Conservation (phyloP, 108 stramenopile species). For the Nitzschia sp. region DNA sequence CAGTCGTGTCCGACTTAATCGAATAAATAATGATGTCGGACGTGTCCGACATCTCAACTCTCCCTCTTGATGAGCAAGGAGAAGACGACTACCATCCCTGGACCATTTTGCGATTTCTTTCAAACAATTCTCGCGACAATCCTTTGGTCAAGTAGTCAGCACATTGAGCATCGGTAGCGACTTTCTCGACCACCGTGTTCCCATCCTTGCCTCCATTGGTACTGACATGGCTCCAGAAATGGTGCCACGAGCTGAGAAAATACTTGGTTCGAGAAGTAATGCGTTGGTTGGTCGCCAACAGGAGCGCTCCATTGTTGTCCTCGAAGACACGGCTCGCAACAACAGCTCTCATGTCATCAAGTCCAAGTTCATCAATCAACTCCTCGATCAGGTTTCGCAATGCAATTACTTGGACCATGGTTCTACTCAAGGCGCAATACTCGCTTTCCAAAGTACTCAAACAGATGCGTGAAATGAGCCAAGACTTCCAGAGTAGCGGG, state of each 20-base stretch:
- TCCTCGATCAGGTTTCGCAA: neutral
- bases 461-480: constrained; percentile 42
- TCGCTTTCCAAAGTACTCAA: constrained; percentile 50
- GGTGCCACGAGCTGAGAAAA: constrained; percentile 30
- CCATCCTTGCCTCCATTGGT: no score
- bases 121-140: constrained; percentile 4
- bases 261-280: constrained; percentile 27
- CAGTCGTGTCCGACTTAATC: no score
- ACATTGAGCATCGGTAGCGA: neutral
- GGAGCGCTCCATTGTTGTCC: constrained; percentile 29
- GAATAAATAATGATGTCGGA: no score
- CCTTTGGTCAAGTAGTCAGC: constrained; percentile 21
- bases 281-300: constrained; percentile 27
- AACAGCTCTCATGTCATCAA: constrained; percentile 1
- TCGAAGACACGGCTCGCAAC: constrained; percentile 25
- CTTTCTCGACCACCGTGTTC: neutral
- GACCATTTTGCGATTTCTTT: neutral
- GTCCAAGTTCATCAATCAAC: neutral
- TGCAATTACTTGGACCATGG: constrained; percentile 12
- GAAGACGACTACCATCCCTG: constrained; percentile 10
- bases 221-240: constrained; percentile 28
- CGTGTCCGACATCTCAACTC: no score
- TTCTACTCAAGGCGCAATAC: constrained; percentile 37
- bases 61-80: neutral
- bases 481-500: constrained; percentile 50